These are phyloP conservation scores for Quercus phellos DNA, from an alignment of 331 rosid species.

Conservation along the genomic window DNA sequence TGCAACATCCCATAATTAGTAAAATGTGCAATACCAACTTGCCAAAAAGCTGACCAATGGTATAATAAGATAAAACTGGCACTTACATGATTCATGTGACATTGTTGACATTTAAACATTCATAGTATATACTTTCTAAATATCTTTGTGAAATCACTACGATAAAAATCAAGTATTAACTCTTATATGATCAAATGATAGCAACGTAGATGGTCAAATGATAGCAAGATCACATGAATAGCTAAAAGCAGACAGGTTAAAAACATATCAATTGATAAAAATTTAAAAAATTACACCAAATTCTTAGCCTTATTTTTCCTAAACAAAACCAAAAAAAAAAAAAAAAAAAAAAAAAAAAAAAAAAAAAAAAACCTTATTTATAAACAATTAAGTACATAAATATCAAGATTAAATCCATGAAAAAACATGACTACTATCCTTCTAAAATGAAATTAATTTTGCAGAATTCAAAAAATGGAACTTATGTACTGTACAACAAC, in stretches of 20 bases:
- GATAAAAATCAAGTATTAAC: neutral
- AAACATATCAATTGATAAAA: neutral
- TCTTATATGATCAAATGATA: neutral
- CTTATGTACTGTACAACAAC: slow-evolving; percentile 4
- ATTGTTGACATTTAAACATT: neutral
- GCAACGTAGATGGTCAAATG: neutral
- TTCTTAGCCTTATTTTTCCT: neutral
- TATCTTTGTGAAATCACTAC: neutral
- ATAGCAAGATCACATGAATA: neutral
- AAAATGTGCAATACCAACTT: neutral
- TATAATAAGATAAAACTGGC: neutral
- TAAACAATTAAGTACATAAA: neutral
- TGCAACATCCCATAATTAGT: neutral
- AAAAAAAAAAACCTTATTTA: neutral
- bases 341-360: neutral
- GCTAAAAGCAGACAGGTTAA: neutral
- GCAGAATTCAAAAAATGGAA: neutral
- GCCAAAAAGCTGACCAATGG: neutral
- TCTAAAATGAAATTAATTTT: neutral
- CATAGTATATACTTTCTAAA: neutral
- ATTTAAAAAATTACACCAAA: neutral
- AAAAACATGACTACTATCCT: neutral
- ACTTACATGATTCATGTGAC: neutral
- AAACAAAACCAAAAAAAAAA: neutral
- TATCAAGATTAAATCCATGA: neutral